Base-by-base conservation (phyloP, 1,139 yeast genomes). In the Suhomyces yuchorum region DNA sequence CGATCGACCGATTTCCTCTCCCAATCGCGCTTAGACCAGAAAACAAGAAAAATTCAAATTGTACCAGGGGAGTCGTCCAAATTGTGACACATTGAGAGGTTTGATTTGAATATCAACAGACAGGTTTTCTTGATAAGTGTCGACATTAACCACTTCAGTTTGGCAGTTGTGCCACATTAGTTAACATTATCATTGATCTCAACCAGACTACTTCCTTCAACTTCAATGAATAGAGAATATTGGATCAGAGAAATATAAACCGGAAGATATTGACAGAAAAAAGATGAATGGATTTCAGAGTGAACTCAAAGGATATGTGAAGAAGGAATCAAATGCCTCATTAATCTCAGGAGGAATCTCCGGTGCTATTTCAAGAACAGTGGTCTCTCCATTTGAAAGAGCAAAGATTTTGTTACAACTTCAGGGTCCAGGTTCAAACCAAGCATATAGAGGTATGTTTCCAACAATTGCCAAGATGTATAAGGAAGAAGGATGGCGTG, bases 311-410 rank as follows among this genome's bases (percentile, higher is more conserved):
- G 41, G 49, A 24, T 63, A 67, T 53, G 52, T 80, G 38, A 78
- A 77, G 51, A 66, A 70, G 42, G 84, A 81, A 43, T 70, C 81
- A 36, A 73, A 73, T 49, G 78, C 90, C 2, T 85, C 96, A 7
- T 81, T 93, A 33, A 56, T 75, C 34, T 66, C 80, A 1, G 80
- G 80, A 4, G 80, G 80, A 2, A 70, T 87, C 5, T 98, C 98
- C 0, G 99, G 98, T 5, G 97, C 96, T 1, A 82, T 91, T 1
- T 87, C 96, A 1, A 74, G 99, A 47, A 93, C 99, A 0, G 92
- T 87, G 1, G 97, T 92, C 6, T 88, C 97, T 3, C 99, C 99
- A 1, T 83, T 93, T 66, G 99, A 93, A 65, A 75, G 99, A 56
- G 96, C 96, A 58, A 93, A 93, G 68, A 95, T 93, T 54, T 68